phyloP scores from a whole-genome alignment of 257 asterid genomes.

The Rubia yunnanensis region DNA sequence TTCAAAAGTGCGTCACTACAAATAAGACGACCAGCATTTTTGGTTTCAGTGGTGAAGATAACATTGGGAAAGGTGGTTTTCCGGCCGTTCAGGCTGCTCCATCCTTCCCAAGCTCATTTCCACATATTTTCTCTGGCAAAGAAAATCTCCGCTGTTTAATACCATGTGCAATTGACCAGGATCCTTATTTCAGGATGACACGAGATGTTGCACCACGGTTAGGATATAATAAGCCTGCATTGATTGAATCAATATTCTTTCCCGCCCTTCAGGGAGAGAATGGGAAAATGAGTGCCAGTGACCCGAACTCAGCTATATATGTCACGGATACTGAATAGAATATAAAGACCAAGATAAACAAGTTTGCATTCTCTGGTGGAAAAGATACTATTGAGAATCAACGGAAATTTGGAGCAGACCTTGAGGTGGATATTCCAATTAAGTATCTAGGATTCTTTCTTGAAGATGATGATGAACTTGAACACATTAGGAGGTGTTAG shows the following conservation, averaged over 20 bases:
- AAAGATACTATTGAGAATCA: constrained; percentile 86
- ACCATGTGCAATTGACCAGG: constrained; percentile 99
- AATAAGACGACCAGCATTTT: constrained; percentile 95
- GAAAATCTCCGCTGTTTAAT: constrained; percentile 77
- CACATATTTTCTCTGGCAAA: constrained; percentile 71
- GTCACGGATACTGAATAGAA: constrained; percentile 84
- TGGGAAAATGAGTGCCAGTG: constrained; percentile 91
- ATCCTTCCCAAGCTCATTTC: constrained; percentile 90
- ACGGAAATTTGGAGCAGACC: constrained; percentile 79
- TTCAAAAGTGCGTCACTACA: constrained; percentile 77
- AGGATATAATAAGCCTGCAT: constrained; percentile 83
- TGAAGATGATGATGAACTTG: constrained; percentile 83
- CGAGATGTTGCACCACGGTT: constrained; percentile 95
- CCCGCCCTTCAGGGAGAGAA: constrained; percentile 99
- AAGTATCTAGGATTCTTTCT: constrained; percentile 89
- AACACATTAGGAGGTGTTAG: constrained; percentile 42
- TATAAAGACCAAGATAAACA: constrained; percentile 78
- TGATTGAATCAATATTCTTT: constrained; percentile 88
- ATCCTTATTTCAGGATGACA: constrained; percentile 99
- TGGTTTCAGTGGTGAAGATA: constrained; percentile 94
- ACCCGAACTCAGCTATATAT: constrained; percentile 83
- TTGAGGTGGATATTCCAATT: constrained; percentile 87
- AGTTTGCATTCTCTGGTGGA: constrained; percentile 91
- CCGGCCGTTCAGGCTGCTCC: constrained; percentile 99
- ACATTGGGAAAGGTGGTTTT: constrained; percentile 85